Base-by-base conservation (phyloP, 2,329 filamentous ascomycete species). In the Cercospora citrullina region DNA sequence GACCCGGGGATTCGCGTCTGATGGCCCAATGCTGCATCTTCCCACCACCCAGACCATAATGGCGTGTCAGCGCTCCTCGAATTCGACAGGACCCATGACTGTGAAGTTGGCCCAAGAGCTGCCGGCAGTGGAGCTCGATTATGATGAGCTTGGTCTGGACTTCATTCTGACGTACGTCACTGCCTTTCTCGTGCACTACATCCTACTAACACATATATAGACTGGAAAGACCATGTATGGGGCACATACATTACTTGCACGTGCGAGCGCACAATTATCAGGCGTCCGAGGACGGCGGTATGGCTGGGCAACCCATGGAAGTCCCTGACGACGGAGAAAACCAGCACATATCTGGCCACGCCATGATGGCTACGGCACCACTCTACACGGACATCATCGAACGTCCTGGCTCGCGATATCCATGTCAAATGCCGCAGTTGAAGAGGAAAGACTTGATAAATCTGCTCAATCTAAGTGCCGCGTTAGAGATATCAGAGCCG, bases 251-350 rank as follows among this genome's bases (percentile, higher is more conserved):
- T 45, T 73, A 72, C 48, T 64, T 73, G 14, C 69, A 70, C 59
- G 69, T 73, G 31, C 67, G 72, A 53, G 72, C 72, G 9, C 72
- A 73, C 67, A 73, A 73, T 39, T 67, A 48, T 18, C 71, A 73
- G 45, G n/a, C 55, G 16, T 60, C 48, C 9, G 57, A 36, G 3
- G 64, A 70, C n/a, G 64, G 61, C n/a, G 60, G 60, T 8, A 61
- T 65, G 62, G 23, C 57, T 12, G 64, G 62, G 14, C 31, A 58
- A 14, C 71, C 71, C 4, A 51, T 68, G 28, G 71, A 72, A 58
- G 71, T 72, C 1, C 71, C 71, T 3, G 66, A 71, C 30, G 71
- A 72, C 33, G 70, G 68, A 30, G 68, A 72, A 33, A 73, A 73
- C 55, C 71, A 72, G 26, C 68, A 73, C 45, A 73, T 73, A n/a